Evolutionary conservation across 2,329 filamentous ascomycete genomes (phyloP).

Genomic region (Colletotrichum magnum): DNA sequence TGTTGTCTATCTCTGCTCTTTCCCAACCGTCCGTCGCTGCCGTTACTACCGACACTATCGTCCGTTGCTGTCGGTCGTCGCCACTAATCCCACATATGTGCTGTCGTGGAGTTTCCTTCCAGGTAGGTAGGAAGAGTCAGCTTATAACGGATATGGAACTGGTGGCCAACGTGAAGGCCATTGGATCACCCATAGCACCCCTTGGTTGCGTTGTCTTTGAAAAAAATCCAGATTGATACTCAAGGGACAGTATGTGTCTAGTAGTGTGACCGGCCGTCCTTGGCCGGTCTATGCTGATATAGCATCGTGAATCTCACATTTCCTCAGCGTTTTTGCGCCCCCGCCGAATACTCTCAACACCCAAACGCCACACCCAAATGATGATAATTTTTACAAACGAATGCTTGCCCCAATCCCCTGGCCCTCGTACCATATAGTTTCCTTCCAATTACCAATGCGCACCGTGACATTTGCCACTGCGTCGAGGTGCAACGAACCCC

Average conservation of each 20-base stretch:
- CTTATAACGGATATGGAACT: too few relatives aligned
- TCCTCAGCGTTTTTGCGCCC: constrained; percentile 5
- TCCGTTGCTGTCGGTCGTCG: too few relatives aligned
- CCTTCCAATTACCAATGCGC: constrained; percentile 80
- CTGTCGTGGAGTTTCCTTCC: too few relatives aligned
- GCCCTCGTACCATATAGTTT: constrained; percentile 79
- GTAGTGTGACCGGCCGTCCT: constrained; percentile 15
- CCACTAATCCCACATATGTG: too few relatives aligned
- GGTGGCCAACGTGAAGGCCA: too few relatives aligned
- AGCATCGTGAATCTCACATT: background rate
- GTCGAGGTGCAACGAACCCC: constrained; percentile 83
- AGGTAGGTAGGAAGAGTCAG: too few relatives aligned
- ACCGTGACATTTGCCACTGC: constrained; percentile 83
- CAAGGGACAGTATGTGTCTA: constrained; percentile 10
- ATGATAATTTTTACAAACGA: constrained; percentile 56
- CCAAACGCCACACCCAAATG: constrained; percentile 37
- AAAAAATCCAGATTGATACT: background rate
- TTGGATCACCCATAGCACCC: too few relatives aligned
- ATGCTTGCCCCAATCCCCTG: constrained; percentile 79
- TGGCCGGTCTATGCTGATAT: constrained; percentile 11
- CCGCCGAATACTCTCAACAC: constrained; percentile 6
- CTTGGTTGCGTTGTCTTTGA: background rate
- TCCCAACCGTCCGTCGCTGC: too few relatives aligned
- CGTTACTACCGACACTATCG: too few relatives aligned
- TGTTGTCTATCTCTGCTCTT: too few relatives aligned